Conservation (phyloP, 805 yeast genomes). For the Ogataea populi-albae region DNA sequence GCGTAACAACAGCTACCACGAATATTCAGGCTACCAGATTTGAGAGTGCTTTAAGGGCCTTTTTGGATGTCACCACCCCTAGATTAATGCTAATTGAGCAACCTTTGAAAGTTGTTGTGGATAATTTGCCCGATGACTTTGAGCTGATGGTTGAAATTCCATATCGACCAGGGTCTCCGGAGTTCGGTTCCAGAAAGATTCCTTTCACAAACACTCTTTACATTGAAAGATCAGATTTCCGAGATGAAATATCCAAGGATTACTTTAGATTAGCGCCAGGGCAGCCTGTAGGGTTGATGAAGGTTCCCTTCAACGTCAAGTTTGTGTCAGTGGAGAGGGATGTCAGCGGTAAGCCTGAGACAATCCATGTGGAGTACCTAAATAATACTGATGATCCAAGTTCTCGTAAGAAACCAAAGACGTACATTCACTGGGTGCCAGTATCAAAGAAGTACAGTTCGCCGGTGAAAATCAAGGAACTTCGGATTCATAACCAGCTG, state of each 20-base stretch:
- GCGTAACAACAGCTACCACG: slow-evolving; percentile 92
- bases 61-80: slow-evolving; percentile 87
- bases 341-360: slow-evolving; percentile 56
- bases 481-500: slow-evolving; percentile 82
- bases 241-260: slow-evolving; percentile 62
- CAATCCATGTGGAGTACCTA: slow-evolving; percentile 78
- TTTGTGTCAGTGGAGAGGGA: slow-evolving; percentile 68
- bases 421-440: slow-evolving; percentile 96
- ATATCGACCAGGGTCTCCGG: slow-evolving; percentile 80
- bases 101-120: slow-evolving; percentile 81
- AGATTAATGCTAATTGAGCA: slow-evolving; percentile 90
- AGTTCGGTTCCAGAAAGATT: slow-evolving; percentile 70
- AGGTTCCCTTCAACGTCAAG: slow-evolving; percentile 79
- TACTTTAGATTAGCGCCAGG: slow-evolving; percentile 92
- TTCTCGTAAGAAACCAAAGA: slow-evolving; percentile 77
- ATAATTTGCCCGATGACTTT: slow-evolving; percentile 73
- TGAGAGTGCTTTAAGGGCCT: slow-evolving; percentile 84
- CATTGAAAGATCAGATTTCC: slow-evolving; percentile 87
- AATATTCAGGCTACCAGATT: slow-evolving; percentile 88
- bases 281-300: slow-evolving; percentile 92
- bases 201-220: slow-evolving; percentile 75
- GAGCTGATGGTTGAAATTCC: slow-evolving; percentile 74
- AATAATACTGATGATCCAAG: slow-evolving; percentile 48
- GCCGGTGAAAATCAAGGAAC: slow-evolving; percentile 67
- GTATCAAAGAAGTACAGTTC: slow-evolving; percentile 56